These are phyloP conservation scores for Elsinoe necatrix DNA, from an alignment of 2,329 filamentous ascomycete genomes.

Conservation along the genomic window DNA sequence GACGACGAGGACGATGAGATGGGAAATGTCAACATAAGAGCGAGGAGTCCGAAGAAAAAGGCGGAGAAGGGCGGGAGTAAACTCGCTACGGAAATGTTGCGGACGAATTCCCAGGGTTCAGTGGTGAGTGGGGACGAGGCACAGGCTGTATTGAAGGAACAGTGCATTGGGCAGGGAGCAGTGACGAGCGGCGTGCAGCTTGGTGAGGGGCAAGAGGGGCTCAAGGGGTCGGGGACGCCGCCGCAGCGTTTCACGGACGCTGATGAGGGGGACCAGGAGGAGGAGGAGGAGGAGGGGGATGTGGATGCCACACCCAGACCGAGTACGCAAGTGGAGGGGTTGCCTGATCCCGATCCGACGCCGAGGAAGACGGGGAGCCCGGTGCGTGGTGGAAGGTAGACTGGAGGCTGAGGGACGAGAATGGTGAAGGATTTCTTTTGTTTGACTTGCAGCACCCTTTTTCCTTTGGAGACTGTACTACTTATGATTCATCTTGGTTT, in stretches of 20 bases:
- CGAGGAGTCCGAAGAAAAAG: slow-evolving; percentile 45
- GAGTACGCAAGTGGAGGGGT: not conserved
- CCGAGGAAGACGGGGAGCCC: slow-evolving; percentile 10
- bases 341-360: slow-evolving; percentile 7
- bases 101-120: slow-evolving; percentile 88
- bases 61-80: slow-evolving; percentile 66
- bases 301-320: slow-evolving; percentile 10
- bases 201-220: slow-evolving; percentile 1
- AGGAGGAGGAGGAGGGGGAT: not conserved
- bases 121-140: slow-evolving; percentile 44
- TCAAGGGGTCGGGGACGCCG: slow-evolving; percentile 17
- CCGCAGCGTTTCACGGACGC: slow-evolving; percentile 17
- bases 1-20: slow-evolving; percentile 94
- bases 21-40: slow-evolving; percentile 47
- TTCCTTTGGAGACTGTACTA: not conserved
- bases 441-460: not conserved
- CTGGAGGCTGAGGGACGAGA: not conserved
- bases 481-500: not conserved
- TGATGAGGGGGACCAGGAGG: slow-evolving; percentile 2
- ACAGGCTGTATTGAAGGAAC: slow-evolving; percentile 24
- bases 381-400: not conserved
- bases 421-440: not conserved
- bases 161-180: not conserved
- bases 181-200: not conserved
- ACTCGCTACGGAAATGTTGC: slow-evolving; percentile 94